A percentile compares a stretch with the other conserved stretches of the same genome.
phyloP scores from a whole-genome alignment of 208 protist species.

The Crithidia fasciculata region DNA sequence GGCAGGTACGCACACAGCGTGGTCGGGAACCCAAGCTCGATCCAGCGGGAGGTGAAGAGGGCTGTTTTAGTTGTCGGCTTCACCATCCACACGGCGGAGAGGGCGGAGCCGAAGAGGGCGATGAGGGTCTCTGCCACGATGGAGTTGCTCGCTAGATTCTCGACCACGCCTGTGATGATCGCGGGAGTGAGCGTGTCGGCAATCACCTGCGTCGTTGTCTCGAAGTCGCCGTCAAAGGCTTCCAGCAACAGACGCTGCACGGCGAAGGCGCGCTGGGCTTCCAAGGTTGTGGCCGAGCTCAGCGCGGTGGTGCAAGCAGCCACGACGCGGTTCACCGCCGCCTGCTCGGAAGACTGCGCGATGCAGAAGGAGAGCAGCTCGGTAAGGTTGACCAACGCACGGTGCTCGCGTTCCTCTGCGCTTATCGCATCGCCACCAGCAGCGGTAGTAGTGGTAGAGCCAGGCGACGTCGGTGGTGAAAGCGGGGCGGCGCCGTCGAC shows the following conservation, averaged over 20 bases:
- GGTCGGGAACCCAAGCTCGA: conserved; percentile 41
- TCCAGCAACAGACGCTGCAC: conserved; percentile 67
- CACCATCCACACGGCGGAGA: conserved; percentile 50
- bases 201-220: conserved; percentile 51
- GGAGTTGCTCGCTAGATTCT: conserved; percentile 52
- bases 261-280: conserved; percentile 37
- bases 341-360: conserved; percentile 18
- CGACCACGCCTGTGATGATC: conserved; percentile 40
- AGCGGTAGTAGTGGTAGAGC: neutral
- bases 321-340: conserved; percentile 22
- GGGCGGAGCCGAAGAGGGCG: conserved; percentile 63
- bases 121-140: conserved; percentile 70
- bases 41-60: conserved; percentile 63
- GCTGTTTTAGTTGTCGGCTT: conserved; percentile 40
- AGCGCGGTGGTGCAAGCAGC: conserved; percentile 22
- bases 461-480: neutral
- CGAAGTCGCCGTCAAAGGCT: conserved; percentile 67
- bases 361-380: conserved; percentile 42
- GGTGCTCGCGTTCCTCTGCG: conserved; percentile 21
- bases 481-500: neutral
- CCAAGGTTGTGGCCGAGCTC: conserved; percentile 18
- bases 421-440: neutral
- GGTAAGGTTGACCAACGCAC: conserved; percentile 26
- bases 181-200: conserved; percentile 31
- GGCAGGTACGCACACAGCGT: conserved; percentile 37